Percentiles rank a stretch among this genome's conserved stretches.
These are phyloP conservation scores for Pythium aphanidermatum DNA, from an alignment of 352 stramenopile genomes.

Conservation along the genomic window DNA sequence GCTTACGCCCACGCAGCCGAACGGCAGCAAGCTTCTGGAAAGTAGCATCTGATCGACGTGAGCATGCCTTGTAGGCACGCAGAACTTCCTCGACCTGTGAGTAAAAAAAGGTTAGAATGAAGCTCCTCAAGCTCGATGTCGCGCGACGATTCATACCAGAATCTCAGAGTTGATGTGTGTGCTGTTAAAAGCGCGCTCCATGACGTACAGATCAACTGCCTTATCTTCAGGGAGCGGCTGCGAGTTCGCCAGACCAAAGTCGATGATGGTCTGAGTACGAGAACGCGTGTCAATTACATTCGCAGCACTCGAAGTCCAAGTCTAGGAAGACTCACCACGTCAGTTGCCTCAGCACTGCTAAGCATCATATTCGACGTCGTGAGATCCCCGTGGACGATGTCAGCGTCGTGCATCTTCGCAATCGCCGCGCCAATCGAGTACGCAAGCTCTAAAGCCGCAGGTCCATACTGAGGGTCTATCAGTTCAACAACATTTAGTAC, in stretches of 20 bases:
- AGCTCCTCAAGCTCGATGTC: no score
- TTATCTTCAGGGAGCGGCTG: constrained; percentile 87
- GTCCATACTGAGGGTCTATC: constrained; percentile 45
- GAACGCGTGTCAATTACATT: no score
- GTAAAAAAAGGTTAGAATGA: background rate
- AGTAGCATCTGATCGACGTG: constrained; percentile 59
- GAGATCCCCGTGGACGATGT: constrained; percentile 91
- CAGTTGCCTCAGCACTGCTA: constrained; percentile 46
- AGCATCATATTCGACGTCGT: constrained; percentile 94
- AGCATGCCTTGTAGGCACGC: constrained; percentile 82
- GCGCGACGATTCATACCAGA: no score
- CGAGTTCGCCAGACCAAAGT: constrained; percentile 82
- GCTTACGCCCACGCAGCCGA: constrained; percentile 83
- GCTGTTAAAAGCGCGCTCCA: constrained; percentile 89
- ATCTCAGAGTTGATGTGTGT: constrained; percentile 85
- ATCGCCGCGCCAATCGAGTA: constrained; percentile 85
- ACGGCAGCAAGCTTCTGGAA: constrained; percentile 88
- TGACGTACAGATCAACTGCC: constrained; percentile 91
- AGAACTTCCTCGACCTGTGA: constrained; percentile 73
- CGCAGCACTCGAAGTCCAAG: no score
- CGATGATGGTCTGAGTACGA: constrained; percentile 86
- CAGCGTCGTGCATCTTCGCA: constrained; percentile 88
- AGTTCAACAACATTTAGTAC: background rate
- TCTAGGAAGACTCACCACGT: constrained; percentile 70
- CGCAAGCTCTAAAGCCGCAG: constrained; percentile 54